A percentile compares a stretch with the other conserved stretches of the same genome.
Evolutionary conservation across 805 yeast species (phyloP).

Genomic region (Kazachstania kunashirensis): DNA sequence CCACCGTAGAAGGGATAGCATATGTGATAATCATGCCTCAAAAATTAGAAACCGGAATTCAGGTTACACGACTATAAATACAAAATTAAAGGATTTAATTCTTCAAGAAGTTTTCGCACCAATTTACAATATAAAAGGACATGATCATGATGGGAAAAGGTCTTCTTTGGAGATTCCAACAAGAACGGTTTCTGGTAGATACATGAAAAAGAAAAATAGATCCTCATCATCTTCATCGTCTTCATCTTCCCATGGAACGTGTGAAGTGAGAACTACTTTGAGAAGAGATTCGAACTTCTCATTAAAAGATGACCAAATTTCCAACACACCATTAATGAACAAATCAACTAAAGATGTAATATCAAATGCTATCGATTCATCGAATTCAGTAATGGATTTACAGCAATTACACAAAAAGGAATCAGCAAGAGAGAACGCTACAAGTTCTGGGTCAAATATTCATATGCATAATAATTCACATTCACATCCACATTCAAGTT

Average conservation of each 20-base stretch:
- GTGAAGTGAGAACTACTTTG: neutral
- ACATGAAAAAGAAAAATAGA: constrained; percentile 8
- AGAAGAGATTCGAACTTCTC: constrained; percentile 19
- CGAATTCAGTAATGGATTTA: constrained; percentile 27
- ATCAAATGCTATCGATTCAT: constrained; percentile 22
- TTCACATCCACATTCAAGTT: neutral
- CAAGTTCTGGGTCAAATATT: neutral
- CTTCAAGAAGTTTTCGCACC: constrained; percentile 57
- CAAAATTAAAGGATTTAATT: constrained; percentile 61
- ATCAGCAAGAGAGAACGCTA: constrained; percentile 14
- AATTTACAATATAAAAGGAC: constrained; percentile 8
- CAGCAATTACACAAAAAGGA: constrained; percentile 24
- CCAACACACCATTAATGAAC: constrained; percentile 15
- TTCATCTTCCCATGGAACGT: neutral
- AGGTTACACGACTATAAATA: constrained; percentile 55
- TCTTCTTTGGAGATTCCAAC: constrained; percentile 6
- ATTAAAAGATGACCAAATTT: constrained; percentile 9
- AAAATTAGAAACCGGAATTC: constrained; percentile 12
- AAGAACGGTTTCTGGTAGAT: constrained; percentile 9
- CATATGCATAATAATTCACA: constrained; percentile 2
- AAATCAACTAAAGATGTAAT: constrained; percentile 18
- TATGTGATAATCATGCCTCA: constrained; percentile 3
- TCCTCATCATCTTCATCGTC: constrained; percentile 11
- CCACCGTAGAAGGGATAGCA: constrained; percentile 16
- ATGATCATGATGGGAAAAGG: neutral